A percentile compares a stretch with the other conserved stretches of the same genome.
These are phyloP conservation scores for Tolypocladium ophioglossoides DNA, from an alignment of 2,329 filamentous ascomycete genomes.

Conservation along the genomic window DNA sequence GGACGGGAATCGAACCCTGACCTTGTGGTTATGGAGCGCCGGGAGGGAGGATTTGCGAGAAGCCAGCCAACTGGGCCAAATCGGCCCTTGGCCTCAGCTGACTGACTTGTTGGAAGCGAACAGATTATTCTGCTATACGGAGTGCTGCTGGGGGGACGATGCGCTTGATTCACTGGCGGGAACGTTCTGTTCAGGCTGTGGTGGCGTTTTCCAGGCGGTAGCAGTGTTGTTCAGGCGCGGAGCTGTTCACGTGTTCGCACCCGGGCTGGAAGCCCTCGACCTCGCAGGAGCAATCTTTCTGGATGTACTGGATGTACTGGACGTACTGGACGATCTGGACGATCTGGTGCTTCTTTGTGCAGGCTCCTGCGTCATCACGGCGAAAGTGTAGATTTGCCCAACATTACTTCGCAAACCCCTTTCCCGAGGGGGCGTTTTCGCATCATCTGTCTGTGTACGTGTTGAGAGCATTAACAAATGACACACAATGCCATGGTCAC, in stretches of 20 bases:
- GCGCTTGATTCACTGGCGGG: too few relatives aligned
- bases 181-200: neutral
- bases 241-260: neutral
- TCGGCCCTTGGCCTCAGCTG: too few relatives aligned
- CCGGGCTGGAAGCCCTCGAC: neutral
- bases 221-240: neutral
- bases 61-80: neutral
- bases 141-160: too few relatives aligned
- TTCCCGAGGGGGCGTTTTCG: neutral
- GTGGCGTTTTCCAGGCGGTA: neutral
- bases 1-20: neutral
- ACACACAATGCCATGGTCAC: neutral
- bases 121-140: too few relatives aligned
- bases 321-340: too few relatives aligned
- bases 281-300: too few relatives aligned
- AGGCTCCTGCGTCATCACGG: neutral
- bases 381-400: neutral
- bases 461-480: neutral
- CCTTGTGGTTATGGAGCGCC: neutral
- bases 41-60: neutral
- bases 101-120: too few relatives aligned
- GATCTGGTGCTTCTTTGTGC: neutral
- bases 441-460: neutral
- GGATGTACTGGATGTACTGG: too few relatives aligned
- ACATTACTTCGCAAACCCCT: neutral